These are phyloP conservation scores for Picochlorum sp. DNA, from an alignment of 139 green algal species.

Conservation along the genomic window DNA sequence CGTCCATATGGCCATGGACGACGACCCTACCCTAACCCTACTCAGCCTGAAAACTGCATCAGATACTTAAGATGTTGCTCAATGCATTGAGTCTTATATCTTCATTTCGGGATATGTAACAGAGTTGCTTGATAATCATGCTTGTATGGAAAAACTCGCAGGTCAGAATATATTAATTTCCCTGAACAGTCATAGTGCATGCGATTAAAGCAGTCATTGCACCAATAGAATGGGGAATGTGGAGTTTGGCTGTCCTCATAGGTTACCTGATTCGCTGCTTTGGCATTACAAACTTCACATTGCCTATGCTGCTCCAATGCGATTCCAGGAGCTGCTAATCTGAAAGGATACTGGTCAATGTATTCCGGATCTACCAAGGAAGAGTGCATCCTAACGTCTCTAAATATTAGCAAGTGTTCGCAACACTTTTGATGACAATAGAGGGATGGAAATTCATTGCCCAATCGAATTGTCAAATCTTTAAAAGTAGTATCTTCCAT, in stretches of 20 bases:
- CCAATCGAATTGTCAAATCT: conserved; percentile 29
- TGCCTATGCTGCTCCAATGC: conserved; percentile 3
- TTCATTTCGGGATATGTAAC: not conserved
- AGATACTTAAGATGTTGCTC: too few relatives aligned
- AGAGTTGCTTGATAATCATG: conserved; percentile 13
- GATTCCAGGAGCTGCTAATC: not conserved
- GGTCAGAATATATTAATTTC: conserved; percentile 11
- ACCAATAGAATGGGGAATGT: conserved; percentile 46
- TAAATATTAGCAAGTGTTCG: conserved; percentile 48
- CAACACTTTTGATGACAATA: conserved; percentile 57
- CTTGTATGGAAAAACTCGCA: conserved; percentile 25
- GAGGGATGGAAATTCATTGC: conserved; percentile 25
- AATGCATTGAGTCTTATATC: too few relatives aligned
- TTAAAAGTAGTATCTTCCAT: conserved; percentile 25
- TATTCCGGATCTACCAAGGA: conserved; percentile 16
- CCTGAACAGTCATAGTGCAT: conserved; percentile 39
- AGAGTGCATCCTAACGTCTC: conserved; percentile 38
- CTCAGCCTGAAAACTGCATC: too few relatives aligned
- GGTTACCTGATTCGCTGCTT: conserved; percentile 27
- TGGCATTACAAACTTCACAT: conserved; percentile 37
- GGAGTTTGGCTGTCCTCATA: conserved; percentile 43
- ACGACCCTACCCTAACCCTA: too few relatives aligned
- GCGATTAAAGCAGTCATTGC: conserved; percentile 29
- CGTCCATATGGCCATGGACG: too few relatives aligned
- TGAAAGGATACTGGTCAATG: conserved; percentile 21